Evolutionary conservation across 805 yeast genomes (phyloP).

Genomic region (Hanseniaspora valbyensis): DNA sequence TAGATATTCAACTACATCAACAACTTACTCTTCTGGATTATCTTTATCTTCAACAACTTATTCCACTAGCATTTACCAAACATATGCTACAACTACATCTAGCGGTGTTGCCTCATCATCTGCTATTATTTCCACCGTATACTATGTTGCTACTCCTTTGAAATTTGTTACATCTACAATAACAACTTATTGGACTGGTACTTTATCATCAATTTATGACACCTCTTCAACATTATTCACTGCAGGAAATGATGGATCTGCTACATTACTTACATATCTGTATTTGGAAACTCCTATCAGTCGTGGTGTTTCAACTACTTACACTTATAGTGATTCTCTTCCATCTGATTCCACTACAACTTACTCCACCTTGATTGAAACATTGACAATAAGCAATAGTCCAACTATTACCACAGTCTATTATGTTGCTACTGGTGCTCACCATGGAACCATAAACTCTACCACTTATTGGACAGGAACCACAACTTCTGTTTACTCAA

Average conservation of each 20-base stretch:
- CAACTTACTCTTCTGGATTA: constrained; percentile 3
- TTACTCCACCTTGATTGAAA: constrained; percentile 7
- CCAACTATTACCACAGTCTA: constrained; percentile 6
- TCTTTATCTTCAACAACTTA: neutral
- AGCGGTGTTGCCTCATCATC: neutral
- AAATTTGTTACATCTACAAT: neutral
- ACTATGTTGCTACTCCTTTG: constrained; percentile 19
- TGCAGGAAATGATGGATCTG: constrained; percentile 15
- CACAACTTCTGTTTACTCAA: constrained; percentile 17
- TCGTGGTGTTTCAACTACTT: constrained; percentile 3
- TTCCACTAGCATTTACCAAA: neutral
- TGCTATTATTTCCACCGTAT: constrained; percentile 5
- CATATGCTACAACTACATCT: neutral
- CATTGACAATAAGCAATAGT: neutral
- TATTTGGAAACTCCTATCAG: constrained; percentile 7
- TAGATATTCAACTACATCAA: neutral
- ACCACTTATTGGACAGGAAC: constrained; percentile 17
- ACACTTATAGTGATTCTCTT: neutral
- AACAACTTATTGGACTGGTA: constrained; percentile 16
- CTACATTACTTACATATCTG: constrained; percentile 15
- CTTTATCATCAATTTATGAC: constrained; percentile 13
- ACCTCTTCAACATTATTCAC: constrained; percentile 14
- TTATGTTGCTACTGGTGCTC: constrained; percentile 14
- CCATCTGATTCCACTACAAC: neutral
- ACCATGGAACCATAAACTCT: too few relatives aligned